A percentile compares a stretch with the other conserved stretches of the same genome.
phyloP scores from a whole-genome alignment of 371 early-diverging fungal species.

The Chytridium lagenaria region DNA sequence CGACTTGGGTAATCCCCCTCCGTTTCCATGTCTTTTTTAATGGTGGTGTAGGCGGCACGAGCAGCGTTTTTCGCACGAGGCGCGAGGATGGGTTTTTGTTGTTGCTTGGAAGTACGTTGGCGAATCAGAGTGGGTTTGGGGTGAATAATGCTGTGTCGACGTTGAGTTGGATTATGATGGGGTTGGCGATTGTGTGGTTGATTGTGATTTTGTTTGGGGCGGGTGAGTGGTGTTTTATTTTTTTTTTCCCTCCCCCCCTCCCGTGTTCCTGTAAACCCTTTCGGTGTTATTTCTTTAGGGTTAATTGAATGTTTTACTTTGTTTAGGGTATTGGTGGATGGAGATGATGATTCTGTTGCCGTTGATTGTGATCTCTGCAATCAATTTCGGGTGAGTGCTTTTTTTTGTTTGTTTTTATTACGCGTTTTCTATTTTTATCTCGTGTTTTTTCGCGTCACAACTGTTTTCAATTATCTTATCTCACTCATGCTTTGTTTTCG shows the following conservation, averaged over 20 bases:
- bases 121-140: constrained; percentile 35
- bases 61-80: constrained; percentile 30
- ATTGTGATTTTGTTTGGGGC: constrained; percentile 11
- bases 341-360: constrained; percentile 9
- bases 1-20: not conserved
- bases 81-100: constrained; percentile 38
- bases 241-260: not conserved
- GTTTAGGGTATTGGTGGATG: constrained; percentile 12
- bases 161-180: constrained; percentile 15
- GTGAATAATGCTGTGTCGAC: constrained; percentile 7
- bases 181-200: constrained; percentile 8
- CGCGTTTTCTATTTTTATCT: not conserved
- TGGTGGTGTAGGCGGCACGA: constrained; percentile 7
- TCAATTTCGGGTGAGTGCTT: constrained; percentile 5
- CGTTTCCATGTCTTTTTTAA: not conserved
- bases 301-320: too few relatives aligned
- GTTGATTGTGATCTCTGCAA: not conserved
- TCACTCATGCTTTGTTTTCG: too few relatives aligned
- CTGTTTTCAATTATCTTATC: not conserved
- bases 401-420: not conserved
- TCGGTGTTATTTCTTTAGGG: not conserved
- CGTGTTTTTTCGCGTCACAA: not conserved
- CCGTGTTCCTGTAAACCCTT: not conserved
- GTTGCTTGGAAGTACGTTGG: constrained; percentile 32
- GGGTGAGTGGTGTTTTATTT: not conserved